A percentile compares a stretch with the other conserved stretches of the same genome.
Conservation (phyloP, 1,139 yeast genomes). For the Candida tetrigidarum region DNA sequence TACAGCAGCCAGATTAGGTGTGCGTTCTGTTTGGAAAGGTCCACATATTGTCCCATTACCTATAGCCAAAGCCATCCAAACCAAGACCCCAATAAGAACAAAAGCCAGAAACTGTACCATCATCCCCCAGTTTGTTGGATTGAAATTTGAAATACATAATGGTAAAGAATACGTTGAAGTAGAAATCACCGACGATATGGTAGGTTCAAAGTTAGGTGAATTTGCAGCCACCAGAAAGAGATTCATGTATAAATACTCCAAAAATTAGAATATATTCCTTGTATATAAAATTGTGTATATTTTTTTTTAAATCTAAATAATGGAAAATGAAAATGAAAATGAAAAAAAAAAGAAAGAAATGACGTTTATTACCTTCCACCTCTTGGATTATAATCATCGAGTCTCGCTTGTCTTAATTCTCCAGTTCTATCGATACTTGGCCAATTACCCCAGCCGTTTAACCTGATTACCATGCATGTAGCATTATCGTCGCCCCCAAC, state of each 20-base stretch:
- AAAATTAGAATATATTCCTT: constrained; percentile 38
- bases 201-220: constrained; percentile 95
- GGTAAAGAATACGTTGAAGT: constrained; percentile 94
- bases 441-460: constrained; percentile 96
- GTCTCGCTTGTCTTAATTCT: constrained; percentile 70
- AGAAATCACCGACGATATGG: constrained; percentile 93
- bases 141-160: constrained; percentile 92
- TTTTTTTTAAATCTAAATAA: background rate
- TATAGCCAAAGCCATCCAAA: constrained; percentile 78
- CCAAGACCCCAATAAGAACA: constrained; percentile 87
- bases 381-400: constrained; percentile 53
- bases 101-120: constrained; percentile 95
- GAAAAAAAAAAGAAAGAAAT: background rate
- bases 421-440: constrained; percentile 85
- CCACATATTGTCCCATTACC: constrained; percentile 96
- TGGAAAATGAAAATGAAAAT: background rate
- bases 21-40: constrained; percentile 86
- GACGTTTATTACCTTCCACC: constrained; percentile 20
- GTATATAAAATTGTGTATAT: constrained; percentile 2
- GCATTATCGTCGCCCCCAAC: constrained; percentile 96
- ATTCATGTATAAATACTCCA: constrained; percentile 78
- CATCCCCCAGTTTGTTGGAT: constrained; percentile 93
- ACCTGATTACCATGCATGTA: constrained; percentile 78
- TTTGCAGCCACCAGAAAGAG: constrained; percentile 92
- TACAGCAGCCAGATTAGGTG: constrained; percentile 50